phyloP scores from a whole-genome alignment of 345 rosid genomes.

The Salix suchowensis region DNA sequence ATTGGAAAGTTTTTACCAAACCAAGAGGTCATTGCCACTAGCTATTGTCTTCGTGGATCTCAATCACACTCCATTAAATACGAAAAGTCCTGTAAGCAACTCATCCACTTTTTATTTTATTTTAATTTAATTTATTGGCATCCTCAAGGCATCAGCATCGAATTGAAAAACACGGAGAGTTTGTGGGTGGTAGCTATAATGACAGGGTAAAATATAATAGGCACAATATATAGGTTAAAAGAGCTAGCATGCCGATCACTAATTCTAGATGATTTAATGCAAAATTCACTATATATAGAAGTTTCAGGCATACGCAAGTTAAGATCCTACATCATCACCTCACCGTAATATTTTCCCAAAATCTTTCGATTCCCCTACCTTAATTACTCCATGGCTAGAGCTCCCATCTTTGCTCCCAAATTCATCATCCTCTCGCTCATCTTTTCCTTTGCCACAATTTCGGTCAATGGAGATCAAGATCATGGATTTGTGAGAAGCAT shows the following conservation, averaged over 20 bases:
- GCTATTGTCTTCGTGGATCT: background rate
- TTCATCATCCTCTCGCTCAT: conserved; percentile 12
- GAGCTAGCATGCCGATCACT: background rate
- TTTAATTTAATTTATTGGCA: background rate
- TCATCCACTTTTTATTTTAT: too few relatives aligned
- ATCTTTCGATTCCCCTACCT: background rate
- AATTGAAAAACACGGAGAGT: background rate
- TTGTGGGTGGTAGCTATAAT: background rate
- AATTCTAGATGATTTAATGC: background rate
- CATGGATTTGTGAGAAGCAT: conserved; percentile 30
- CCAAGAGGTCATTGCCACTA: background rate
- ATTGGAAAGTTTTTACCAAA: background rate
- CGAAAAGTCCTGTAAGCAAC: background rate
- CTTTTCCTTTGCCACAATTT: conserved; percentile 14
- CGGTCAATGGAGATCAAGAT: conserved; percentile 13
- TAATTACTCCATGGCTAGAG: conserved; percentile 9
- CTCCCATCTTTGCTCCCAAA: conserved; percentile 1
- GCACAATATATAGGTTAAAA: background rate
- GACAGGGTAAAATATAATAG: background rate
- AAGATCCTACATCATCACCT: background rate
- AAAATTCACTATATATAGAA: background rate
- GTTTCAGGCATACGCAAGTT: background rate
- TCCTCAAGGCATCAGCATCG: background rate
- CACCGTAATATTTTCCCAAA: background rate
- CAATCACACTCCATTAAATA: background rate